Percentiles rank a stretch among this genome's conserved stretches.
Evolutionary conservation across 73 alveolate genomes (phyloP).

Genomic region (Tetrahymena thermophila): DNA sequence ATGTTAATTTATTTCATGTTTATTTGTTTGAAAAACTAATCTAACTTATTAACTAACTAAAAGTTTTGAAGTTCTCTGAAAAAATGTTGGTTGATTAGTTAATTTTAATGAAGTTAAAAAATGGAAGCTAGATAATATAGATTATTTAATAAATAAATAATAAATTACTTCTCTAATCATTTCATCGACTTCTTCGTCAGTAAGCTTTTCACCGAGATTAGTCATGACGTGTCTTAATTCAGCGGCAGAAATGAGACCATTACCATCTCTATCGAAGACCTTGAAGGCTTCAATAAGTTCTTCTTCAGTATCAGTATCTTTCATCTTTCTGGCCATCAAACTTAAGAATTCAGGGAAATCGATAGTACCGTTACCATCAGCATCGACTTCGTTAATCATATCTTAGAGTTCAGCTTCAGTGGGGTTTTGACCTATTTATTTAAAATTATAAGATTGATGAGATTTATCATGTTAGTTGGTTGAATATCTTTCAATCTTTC

Average conservation of each 20-base stretch:
- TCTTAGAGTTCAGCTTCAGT: constrained; percentile 86
- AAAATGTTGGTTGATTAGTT: no score
- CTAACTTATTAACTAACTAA: no score
- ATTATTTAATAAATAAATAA: background rate
- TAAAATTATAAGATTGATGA: background rate
- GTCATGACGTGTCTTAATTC: constrained; percentile 85
- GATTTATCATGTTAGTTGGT: background rate
- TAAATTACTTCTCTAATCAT: constrained; percentile 72
- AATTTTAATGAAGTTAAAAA: background rate
- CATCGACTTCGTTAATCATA: constrained; percentile 93
- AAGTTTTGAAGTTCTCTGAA: no score
- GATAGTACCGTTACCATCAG: constrained; percentile 95
- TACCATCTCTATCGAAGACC: constrained; percentile 96
- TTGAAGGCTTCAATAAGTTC: constrained; percentile 97
- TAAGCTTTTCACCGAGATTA: constrained; percentile 70
- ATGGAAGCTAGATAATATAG: background rate
- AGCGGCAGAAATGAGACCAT: constrained; percentile 82
- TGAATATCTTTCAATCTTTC: background rate
- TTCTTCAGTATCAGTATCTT: constrained; percentile 96
- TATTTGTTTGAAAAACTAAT: no score
- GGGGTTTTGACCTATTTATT: constrained; percentile 88
- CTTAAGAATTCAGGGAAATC: constrained; percentile 95
- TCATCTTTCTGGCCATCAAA: constrained; percentile 97
- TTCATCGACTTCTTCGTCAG: constrained; percentile 91
- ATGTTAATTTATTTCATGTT: no score